Evolutionary conservation across 495 filamentous ascomycete species (phyloP).

Genomic region (Hypoxylon trugodes): DNA sequence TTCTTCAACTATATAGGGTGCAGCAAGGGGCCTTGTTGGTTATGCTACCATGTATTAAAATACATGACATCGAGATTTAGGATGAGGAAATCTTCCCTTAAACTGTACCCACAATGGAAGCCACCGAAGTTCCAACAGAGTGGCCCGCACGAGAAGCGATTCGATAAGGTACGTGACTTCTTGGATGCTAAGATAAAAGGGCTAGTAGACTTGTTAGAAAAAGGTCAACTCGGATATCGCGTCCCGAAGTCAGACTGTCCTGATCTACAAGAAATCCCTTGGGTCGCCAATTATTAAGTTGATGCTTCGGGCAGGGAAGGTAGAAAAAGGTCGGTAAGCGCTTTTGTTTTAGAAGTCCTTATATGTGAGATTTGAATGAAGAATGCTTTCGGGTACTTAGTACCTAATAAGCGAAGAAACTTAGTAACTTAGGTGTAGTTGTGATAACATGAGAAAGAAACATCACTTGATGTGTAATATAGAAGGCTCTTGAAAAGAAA

Average conservation of each 20-base stretch:
- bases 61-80: conserved; percentile 1
- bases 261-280: background rate
- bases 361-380: no score
- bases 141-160: background rate
- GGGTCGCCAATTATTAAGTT: no score
- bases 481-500: no score
- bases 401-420: no score
- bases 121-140: background rate
- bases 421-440: no score
- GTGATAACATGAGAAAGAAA: no score
- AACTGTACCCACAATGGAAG: conserved; percentile 12
- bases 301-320: no score
- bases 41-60: conserved; percentile 9
- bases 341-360: no score
- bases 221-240: background rate
- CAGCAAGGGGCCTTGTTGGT: conserved; percentile 25
- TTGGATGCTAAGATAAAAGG: background rate
- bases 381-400: no score
- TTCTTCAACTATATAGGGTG: conserved; percentile 28
- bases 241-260: background rate
- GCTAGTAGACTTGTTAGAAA: background rate
- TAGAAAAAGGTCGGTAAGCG: no score
- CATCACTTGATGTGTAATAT: no score
- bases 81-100: conserved; percentile 10
- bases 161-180: background rate